Evolutionary conservation across 1,284 basidiomycete species (phyloP).

Genomic region (Sanghuangporus baumii): DNA sequence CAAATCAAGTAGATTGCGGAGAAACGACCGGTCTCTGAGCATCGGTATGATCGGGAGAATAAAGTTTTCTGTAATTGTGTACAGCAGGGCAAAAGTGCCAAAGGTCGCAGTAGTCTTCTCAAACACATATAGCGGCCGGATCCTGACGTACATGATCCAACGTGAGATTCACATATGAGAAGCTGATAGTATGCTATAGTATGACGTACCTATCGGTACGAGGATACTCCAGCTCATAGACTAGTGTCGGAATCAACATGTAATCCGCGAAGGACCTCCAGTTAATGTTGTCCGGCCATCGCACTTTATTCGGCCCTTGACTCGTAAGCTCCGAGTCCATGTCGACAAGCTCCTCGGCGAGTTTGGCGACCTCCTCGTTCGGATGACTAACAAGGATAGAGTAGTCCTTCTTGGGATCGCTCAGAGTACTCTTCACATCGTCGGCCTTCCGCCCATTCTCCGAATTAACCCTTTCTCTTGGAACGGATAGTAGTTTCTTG

Average conservation of each 20-base stretch:
- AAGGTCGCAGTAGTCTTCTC: conserved; percentile 95
- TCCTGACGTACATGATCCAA: conserved; percentile 37
- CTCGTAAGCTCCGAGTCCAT: conserved; percentile 75
- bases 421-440: background rate
- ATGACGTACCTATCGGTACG: conserved; percentile 64
- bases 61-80: conserved; percentile 89
- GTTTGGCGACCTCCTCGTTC: conserved; percentile 55
- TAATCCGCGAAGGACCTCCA: conserved; percentile 85
- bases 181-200: background rate
- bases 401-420: conserved; percentile 25
- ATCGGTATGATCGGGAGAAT: conserved; percentile 80
- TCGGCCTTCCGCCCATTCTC: background rate
- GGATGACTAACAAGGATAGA: conserved; percentile 75
- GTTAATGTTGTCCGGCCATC: conserved; percentile 86
- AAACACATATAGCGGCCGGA: conserved; percentile 87
- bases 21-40: conserved; percentile 61
- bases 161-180: background rate
- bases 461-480: conserved; percentile 22
- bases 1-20: conserved; percentile 77
- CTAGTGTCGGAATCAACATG: conserved; percentile 86
- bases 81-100: conserved; percentile 91
- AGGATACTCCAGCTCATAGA: conserved; percentile 96
- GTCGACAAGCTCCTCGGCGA: conserved; percentile 76
- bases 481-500: conserved; percentile 41
- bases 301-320: conserved; percentile 56